Evolutionary conservation across 2,329 filamentous ascomycete genomes (phyloP).

Genomic region (Botrytis tulipae): DNA sequence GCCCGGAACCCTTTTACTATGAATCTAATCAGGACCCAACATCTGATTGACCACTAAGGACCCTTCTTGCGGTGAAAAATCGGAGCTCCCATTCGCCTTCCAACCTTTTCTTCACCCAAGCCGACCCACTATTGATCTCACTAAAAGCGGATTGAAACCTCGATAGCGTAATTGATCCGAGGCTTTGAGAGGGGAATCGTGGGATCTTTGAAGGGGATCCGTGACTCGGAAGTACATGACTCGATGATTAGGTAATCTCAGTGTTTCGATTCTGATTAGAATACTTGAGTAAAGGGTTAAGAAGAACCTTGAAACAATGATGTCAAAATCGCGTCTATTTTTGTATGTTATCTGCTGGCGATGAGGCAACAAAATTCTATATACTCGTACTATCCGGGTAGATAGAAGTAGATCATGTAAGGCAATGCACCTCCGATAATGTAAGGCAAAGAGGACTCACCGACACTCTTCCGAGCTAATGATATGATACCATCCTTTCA

Average conservation of each 20-base stretch:
- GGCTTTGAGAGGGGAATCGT: background rate
- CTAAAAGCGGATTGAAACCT: slow-evolving; percentile 1
- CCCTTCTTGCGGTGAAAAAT: background rate
- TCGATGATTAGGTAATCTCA: slow-evolving; percentile 3
- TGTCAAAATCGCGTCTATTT: background rate
- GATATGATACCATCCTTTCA: background rate
- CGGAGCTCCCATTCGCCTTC: slow-evolving; percentile 8
- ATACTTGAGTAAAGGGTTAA: background rate
- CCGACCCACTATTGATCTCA: background rate
- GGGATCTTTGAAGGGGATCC: background rate
- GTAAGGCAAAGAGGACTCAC: background rate
- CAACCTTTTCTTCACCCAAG: background rate
- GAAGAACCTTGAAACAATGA: background rate
- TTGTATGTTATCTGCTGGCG: background rate
- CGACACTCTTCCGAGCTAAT: slow-evolving; percentile 7
- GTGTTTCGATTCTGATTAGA: background rate
- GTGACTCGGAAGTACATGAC: background rate
- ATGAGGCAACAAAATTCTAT: background rate
- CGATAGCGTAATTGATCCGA: slow-evolving; percentile 4
- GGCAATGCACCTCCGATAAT: background rate
- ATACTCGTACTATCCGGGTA: background rate
- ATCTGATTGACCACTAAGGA: background rate
- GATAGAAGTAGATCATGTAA: background rate
- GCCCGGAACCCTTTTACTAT: background rate
- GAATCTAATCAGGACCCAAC: background rate